Conservation (phyloP, 176 grass and related monocot species). For the Chrysopogon serrulatus region DNA sequence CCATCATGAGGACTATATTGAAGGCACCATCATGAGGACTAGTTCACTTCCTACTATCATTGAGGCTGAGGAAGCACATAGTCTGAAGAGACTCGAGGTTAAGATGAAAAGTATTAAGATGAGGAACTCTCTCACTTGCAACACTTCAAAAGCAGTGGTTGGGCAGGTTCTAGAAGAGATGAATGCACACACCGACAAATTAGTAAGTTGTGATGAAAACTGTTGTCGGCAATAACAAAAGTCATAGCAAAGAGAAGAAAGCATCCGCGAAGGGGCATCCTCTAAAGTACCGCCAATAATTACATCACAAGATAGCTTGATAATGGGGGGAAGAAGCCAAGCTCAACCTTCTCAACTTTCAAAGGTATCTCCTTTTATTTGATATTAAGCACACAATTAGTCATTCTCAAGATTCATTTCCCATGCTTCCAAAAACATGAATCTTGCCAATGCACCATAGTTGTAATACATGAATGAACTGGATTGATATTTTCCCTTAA, state of each 20-base stretch:
- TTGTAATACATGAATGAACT: background rate
- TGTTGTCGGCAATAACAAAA: no score
- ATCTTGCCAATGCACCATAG: background rate
- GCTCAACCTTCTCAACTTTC: background rate
- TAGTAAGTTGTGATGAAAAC: slow-evolving; percentile 8
- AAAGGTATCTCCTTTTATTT: slow-evolving; percentile 20
- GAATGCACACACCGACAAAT: slow-evolving; percentile 11
- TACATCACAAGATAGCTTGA: slow-evolving; percentile 18
- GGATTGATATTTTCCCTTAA: background rate
- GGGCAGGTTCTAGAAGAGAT: slow-evolving; percentile 28
- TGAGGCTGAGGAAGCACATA: slow-evolving; percentile 40
- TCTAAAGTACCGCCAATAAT: slow-evolving; percentile 5
- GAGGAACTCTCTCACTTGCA: slow-evolving; percentile 47
- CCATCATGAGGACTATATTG: no score
- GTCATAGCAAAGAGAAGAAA: no score
- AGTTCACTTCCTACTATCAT: slow-evolving; percentile 50
- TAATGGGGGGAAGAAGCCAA: background rate
- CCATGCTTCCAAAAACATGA: background rate
- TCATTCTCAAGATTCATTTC: background rate
- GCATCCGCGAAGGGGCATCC: slow-evolving; percentile 4
- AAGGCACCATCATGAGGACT: slow-evolving; percentile 36
- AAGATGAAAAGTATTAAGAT: slow-evolving; percentile 69
- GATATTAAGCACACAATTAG: background rate
- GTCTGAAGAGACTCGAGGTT: slow-evolving; percentile 52
- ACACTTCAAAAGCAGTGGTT: background rate